These are phyloP conservation scores for Pseudevernia furfuracea DNA, from an alignment of 495 filamentous ascomycete species.

Conservation along the genomic window DNA sequence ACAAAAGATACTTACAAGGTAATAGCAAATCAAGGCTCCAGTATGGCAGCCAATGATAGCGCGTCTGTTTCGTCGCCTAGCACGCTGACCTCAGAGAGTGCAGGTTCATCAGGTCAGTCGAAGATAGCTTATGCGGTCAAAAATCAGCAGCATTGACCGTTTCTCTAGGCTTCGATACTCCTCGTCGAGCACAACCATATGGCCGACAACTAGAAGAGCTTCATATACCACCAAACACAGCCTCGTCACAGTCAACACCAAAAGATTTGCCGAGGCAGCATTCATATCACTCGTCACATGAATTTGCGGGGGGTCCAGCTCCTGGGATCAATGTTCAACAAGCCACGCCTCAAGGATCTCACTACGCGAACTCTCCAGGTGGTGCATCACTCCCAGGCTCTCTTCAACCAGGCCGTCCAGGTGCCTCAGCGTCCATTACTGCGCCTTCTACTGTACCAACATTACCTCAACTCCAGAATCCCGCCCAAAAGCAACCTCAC, in stretches of 20 bases:
- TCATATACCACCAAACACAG: conserved; percentile 59
- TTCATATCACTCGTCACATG: conserved; percentile 42
- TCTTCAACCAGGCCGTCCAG: conserved; percentile 66
- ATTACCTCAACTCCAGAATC: conserved; percentile 53
- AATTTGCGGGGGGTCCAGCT: conserved; percentile 41
- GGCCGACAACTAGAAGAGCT: conserved; percentile 63
- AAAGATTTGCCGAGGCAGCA: conserved; percentile 46
- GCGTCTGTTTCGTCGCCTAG: conserved; percentile 7
- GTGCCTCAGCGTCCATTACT: conserved; percentile 59
- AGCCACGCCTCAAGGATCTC: conserved; percentile 49
- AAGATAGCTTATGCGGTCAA: background rate
- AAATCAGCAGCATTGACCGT: conserved; percentile 39
- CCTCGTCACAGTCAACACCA: conserved; percentile 31
- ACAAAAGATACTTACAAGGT: background rate
- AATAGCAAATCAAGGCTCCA: background rate
- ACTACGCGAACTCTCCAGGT: conserved; percentile 41
- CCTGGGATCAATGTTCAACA: conserved; percentile 65
- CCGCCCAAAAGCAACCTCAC: conserved; percentile 51
- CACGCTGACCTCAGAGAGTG: conserved; percentile 3
- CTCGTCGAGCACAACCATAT: conserved; percentile 45
- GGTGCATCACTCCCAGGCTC: conserved; percentile 53
- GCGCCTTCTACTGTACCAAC: conserved; percentile 63
- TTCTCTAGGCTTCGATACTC: conserved; percentile 45
- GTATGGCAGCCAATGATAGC: conserved; percentile 9
- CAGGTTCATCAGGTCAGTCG: conserved; percentile 13